A percentile compares a stretch with the other conserved stretches of the same genome.
Evolutionary conservation across 176 grass and related monocot genomes (phyloP).

Genomic region (Thinopyrum elongatum): DNA sequence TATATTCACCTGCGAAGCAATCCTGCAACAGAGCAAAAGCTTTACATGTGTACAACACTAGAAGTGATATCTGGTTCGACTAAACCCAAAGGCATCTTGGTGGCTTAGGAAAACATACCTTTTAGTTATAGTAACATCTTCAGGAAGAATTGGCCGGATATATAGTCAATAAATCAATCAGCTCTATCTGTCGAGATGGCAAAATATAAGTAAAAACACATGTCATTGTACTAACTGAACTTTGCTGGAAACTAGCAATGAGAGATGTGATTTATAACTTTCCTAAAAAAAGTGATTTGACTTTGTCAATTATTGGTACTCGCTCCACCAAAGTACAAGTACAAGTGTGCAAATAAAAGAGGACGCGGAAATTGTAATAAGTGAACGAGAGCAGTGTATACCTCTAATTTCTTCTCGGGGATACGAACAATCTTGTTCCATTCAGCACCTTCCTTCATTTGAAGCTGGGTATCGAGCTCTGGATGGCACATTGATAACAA

Average conservation of each 20-base stretch:
- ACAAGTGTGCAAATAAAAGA: slow-evolving; percentile 6
- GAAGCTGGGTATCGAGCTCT: slow-evolving; percentile 33
- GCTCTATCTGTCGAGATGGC: slow-evolving; percentile 15
- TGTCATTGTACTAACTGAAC: background rate
- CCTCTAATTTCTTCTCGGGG: slow-evolving; percentile 42
- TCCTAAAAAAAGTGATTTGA: background rate
- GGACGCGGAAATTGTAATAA: background rate
- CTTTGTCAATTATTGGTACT: too few relatives aligned
- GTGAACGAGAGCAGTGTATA: background rate
- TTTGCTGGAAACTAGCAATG: background rate
- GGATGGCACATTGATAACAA: slow-evolving; percentile 37
- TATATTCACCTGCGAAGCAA: slow-evolving; percentile 43
- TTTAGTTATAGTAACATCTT: background rate
- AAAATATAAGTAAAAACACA: slow-evolving; percentile 14
- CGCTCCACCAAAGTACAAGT: background rate
- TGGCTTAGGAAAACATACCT: slow-evolving; percentile 14
- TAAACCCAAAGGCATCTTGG: background rate
- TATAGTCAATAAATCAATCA: slow-evolving; percentile 20
- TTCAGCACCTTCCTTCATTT: slow-evolving; percentile 27
- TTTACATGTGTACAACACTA: background rate
- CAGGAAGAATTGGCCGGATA: slow-evolving; percentile 8
- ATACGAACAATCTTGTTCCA: slow-evolving; percentile 45
- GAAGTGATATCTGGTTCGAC: background rate
- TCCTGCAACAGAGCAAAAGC: background rate
- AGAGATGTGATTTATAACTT: too few relatives aligned